These are phyloP conservation scores for Pharus latifolius DNA, from an alignment of 176 grass and related monocot species.

Conservation along the genomic window DNA sequence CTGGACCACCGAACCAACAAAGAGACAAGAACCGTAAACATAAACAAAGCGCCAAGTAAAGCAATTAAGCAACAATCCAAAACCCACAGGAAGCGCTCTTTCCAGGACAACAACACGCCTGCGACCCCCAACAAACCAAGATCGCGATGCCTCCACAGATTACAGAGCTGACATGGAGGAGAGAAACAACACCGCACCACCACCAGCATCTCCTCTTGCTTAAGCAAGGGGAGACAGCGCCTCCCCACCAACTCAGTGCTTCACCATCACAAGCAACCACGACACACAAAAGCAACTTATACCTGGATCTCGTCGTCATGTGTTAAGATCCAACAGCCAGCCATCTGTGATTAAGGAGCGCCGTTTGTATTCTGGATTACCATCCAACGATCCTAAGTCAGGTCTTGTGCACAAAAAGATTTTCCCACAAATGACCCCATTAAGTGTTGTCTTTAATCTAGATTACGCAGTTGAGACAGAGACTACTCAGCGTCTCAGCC, in stretches of 20 bases:
- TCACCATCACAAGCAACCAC: neutral
- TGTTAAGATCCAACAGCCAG: no score
- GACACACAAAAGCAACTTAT: no score
- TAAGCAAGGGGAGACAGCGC: conserved; percentile 12
- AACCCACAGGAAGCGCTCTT: neutral
- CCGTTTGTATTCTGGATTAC: no score
- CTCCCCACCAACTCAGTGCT: neutral
- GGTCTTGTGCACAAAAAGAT: no score
- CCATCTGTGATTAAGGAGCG: no score
- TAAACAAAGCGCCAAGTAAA: neutral
- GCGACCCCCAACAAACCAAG: neutral
- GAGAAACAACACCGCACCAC: neutral
- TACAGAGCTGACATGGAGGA: neutral
- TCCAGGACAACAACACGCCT: neutral
- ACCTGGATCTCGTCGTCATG: no score
- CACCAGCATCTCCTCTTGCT: neutral
- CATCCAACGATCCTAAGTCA: no score
- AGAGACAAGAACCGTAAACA: neutral
- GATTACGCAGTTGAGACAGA: no score
- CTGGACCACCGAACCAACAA: neutral
- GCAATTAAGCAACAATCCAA: neutral
- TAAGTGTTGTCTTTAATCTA: no score
- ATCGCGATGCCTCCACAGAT: neutral
- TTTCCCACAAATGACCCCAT: no score
- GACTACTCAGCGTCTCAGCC: no score